Evolutionary conservation across 768 basidiomycete species (phyloP), one percentile per base, ranked within the genome.

Genomic region (Hortiboletus flavorubellus): DNA sequence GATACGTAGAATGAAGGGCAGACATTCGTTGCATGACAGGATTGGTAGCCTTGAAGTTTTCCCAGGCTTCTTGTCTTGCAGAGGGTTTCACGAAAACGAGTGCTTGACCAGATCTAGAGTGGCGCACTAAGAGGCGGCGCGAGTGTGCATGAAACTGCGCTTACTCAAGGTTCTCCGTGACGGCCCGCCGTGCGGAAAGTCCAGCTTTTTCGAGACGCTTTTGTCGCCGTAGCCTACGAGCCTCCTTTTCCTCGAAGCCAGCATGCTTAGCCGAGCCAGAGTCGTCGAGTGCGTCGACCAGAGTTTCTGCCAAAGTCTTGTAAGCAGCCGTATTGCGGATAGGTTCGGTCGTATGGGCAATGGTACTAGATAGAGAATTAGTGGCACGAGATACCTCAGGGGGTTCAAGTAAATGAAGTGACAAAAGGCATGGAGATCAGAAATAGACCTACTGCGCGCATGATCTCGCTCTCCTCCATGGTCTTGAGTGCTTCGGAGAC

Each of bases 301-400:
- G 75, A 2, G 91, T 91, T 43, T 96, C 93, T 1, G 93, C 84
- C 8, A 98, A 76, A 1, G 87, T 78, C 75, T 97, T 97, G 76
- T 99, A 99, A 0, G 96, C 92, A 14, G 83, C 87, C 2, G 96
- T 99, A 59, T 97, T 93, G 41, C 97, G 88, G 56, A 99, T 89
- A n/a, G 96, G 96, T 58, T 96, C 94, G 4, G 97, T 98, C 14
- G 93, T 90, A 43, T 87, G 85, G 45, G 86, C 86, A 46, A 95
- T 92, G 7, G 90, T 90, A 10, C 78, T 84, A 8, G 94, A 93
- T 53, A 96, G 84, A 7, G 92, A 91, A 15, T 86, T 82, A 0
- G 92, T 90, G 2, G 94, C 92, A 62, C 83, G 80, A 8, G 91
- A 87, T 55, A 98, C 88, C 92, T 95, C 43, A 21, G 46, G 11